phyloP scores from a whole-genome alignment of 2,329 filamentous ascomycete species.

The Sclerotinia borealis region DNA sequence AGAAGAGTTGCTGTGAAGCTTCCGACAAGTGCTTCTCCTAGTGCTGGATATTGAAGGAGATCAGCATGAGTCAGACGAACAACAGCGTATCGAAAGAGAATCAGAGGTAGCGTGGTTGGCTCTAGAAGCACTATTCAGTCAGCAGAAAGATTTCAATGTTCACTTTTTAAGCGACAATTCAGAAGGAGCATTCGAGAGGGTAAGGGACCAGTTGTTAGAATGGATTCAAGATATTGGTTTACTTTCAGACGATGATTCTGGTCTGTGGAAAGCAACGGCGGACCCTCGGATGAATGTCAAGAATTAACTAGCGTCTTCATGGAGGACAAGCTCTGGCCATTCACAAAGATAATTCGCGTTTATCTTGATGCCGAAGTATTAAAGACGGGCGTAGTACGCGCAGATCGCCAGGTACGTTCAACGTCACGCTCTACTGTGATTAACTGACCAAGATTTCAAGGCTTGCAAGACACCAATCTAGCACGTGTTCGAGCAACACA shows the following conservation, averaged over 20 bases:
- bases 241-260: neutral
- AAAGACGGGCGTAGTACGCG: neutral
- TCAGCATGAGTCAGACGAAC: neutral
- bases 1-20: neutral
- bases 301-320: neutral
- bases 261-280: neutral
- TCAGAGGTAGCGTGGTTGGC: neutral
- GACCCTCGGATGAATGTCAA: neutral
- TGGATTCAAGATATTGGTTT: neutral
- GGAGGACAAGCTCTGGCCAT: neutral
- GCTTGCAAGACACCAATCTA: constrained; percentile 34
- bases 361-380: constrained; percentile 2
- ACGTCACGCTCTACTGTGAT: neutral
- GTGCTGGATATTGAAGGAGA: neutral
- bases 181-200: neutral
- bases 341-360: neutral
- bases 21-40: neutral
- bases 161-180: neutral
- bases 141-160: neutral
- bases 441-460: constrained; percentile 5
- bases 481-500: constrained; percentile 34
- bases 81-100: neutral
- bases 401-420: neutral
- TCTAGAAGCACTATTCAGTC: neutral
- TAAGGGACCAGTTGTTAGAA: neutral